phyloP scores from a whole-genome alignment of 352 stramenopile genomes.

The Phytopythium litorale region DNA sequence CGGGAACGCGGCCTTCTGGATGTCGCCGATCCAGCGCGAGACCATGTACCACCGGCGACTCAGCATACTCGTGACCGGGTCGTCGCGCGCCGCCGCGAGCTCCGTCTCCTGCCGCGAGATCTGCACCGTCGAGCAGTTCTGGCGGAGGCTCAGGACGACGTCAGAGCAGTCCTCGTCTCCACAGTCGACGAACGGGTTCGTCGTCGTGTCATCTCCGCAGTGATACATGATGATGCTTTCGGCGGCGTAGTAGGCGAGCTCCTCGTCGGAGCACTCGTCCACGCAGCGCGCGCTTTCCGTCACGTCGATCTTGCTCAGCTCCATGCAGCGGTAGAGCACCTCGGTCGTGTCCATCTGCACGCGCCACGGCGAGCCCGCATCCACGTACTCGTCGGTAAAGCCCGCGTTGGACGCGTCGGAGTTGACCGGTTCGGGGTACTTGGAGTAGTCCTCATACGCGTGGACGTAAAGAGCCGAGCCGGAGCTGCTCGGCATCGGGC shows the following conservation, averaged over 20 bases:
- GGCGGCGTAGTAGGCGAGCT: conserved; percentile 28
- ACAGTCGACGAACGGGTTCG: conserved; percentile 56
- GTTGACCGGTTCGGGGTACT: conserved; percentile 35
- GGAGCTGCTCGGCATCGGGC: conserved; percentile 42
- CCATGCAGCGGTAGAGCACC: conserved; percentile 68
- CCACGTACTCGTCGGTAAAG: conserved; percentile 37
- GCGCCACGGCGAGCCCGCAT: conserved; percentile 55
- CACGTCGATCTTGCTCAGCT: conserved; percentile 50
- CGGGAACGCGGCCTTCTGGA: conserved; percentile 71
- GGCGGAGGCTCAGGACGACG: conserved; percentile 28
- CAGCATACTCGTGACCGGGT: conserved; percentile 54
- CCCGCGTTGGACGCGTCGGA: conserved; percentile 17
- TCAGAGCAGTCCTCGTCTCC: conserved; percentile 42
- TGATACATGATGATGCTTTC: conserved; percentile 19
- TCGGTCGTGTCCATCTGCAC: conserved; percentile 57
- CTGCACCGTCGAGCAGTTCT: conserved; percentile 57
- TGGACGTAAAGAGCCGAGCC: conserved; percentile 43
- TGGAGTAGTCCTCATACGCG: conserved; percentile 52
- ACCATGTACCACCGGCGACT: conserved; percentile 71
- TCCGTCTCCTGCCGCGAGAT: conserved; percentile 35
- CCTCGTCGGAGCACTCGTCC: conserved; percentile 53
- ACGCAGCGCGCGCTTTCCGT: conserved; percentile 43
- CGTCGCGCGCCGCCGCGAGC: conserved; percentile 31
- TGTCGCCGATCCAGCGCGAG: conserved; percentile 68
- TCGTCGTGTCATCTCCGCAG: conserved; percentile 34